phyloP scores from a whole-genome alignment of 768 basidiomycete species.

The Tulasnella sp. region DNA sequence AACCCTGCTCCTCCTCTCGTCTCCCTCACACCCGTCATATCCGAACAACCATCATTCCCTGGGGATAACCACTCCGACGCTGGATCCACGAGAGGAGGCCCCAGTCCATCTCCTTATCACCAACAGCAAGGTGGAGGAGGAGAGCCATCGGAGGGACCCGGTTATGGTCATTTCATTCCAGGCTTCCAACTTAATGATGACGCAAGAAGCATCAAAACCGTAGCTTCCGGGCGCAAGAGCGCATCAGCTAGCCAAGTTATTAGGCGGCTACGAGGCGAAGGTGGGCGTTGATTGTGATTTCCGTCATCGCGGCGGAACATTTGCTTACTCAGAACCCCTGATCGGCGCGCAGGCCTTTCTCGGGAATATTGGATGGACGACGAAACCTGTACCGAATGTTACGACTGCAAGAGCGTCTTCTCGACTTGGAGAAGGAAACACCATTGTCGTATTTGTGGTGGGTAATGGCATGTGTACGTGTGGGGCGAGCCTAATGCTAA shows the following conservation, averaged over 20 bases:
- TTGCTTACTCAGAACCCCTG: slow-evolving; percentile 16
- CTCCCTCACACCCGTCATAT: slow-evolving; percentile 76
- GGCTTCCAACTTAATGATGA: slow-evolving; percentile 92
- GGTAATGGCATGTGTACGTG: slow-evolving; percentile 25
- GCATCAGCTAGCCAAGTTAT: slow-evolving; percentile 89
- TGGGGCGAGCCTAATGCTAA: neutral
- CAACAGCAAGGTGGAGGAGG: slow-evolving; percentile 48
- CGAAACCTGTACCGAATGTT: slow-evolving; percentile 90
- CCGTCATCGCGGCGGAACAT: neutral
- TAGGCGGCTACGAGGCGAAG: slow-evolving; percentile 82
- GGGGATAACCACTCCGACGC: slow-evolving; percentile 45
- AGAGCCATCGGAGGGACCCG: slow-evolving; percentile 42
- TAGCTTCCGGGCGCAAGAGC: slow-evolving; percentile 52
- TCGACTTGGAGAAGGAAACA: slow-evolving; percentile 93
- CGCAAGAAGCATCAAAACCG: slow-evolving; percentile 74
- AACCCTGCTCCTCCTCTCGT: slow-evolving; percentile 67
- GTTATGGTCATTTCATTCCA: slow-evolving; percentile 64
- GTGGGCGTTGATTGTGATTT: slow-evolving; percentile 33
- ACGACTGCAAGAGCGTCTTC: slow-evolving; percentile 91
- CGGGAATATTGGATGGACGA: slow-evolving; percentile 99
- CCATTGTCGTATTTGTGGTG: slow-evolving; percentile 95
- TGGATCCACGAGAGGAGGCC: slow-evolving; percentile 12
- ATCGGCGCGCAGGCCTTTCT: slow-evolving; percentile 53
- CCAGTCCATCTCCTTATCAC: slow-evolving; percentile 8
- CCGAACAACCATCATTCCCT: slow-evolving; percentile 64